These are phyloP conservation scores for Aureobasidium uvarum DNA, from an alignment of 2,329 filamentous ascomycete genomes.

Conservation along the genomic window DNA sequence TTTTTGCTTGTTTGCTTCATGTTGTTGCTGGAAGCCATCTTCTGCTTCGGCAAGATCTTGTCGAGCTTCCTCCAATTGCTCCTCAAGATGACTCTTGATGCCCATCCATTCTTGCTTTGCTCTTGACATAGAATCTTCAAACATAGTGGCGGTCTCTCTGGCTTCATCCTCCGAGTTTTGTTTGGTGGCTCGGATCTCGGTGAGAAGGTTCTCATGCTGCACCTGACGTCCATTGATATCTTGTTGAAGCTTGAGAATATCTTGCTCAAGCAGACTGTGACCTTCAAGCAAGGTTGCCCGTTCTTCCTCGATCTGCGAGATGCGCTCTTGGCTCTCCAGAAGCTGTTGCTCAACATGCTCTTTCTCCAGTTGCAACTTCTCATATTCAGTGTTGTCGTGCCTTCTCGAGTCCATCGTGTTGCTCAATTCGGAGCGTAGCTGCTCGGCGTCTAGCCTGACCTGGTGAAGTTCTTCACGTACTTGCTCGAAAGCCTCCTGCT, in stretches of 20 bases:
- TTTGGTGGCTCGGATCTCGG: neutral
- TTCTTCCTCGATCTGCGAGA: slow-evolving; percentile 8
- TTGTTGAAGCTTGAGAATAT: slow-evolving; percentile 14
- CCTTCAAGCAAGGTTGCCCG: slow-evolving; percentile 5
- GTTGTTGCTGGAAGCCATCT: slow-evolving; percentile 26
- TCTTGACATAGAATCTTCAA: slow-evolving; percentile 17
- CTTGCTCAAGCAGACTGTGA: slow-evolving; percentile 19
- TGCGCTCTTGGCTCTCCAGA: neutral
- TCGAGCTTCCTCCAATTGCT: slow-evolving; percentile 27
- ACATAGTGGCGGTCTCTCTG: neutral
- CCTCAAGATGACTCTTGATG: slow-evolving; percentile 25
- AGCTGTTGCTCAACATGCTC: slow-evolving; percentile 17
- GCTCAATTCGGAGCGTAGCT: slow-evolving; percentile 23
- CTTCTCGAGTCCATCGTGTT: slow-evolving; percentile 8
- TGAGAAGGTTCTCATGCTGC: slow-evolving; percentile 8
- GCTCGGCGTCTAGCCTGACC: slow-evolving; percentile 26
- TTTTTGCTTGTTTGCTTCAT: slow-evolving; percentile 28
- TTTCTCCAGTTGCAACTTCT: slow-evolving; percentile 7
- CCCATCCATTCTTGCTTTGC: slow-evolving; percentile 23
- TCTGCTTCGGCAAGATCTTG: slow-evolving; percentile 31
- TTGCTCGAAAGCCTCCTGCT: slow-evolving; percentile 48
- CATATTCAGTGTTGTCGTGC: slow-evolving; percentile 1
- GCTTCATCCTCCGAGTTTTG: slow-evolving; percentile 8
- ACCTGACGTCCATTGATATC: slow-evolving; percentile 2
- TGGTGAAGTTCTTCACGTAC: slow-evolving; percentile 40